Conservation (phyloP, 805 yeast genomes). For the Teunomyces panamensis region DNA sequence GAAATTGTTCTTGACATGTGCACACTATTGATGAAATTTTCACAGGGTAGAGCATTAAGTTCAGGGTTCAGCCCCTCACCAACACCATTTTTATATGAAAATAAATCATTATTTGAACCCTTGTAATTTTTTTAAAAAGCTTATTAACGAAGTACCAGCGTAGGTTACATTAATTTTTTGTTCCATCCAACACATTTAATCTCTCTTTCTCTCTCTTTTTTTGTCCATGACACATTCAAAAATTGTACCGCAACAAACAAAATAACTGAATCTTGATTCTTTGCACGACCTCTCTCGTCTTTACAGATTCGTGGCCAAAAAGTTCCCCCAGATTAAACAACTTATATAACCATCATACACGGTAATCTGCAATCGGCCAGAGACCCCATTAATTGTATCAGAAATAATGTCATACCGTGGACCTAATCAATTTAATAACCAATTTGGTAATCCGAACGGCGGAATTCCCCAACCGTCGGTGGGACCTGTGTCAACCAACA, state of each 20-base stretch:
- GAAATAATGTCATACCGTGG: conserved; percentile 42
- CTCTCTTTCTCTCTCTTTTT: not conserved
- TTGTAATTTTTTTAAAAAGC: not conserved
- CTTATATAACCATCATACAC: not conserved
- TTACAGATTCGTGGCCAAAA: not conserved
- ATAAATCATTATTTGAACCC: too few species aligned
- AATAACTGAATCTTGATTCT: not conserved
- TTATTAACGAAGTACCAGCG: too few species aligned
- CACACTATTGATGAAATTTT: not conserved
- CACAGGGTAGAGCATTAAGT: not conserved
- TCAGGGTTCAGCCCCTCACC: not conserved
- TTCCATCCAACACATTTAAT: too few species aligned
- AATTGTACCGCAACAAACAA: not conserved
- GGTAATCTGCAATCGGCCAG: not conserved
- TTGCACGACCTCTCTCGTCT: not conserved
- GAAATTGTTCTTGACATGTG: not conserved
- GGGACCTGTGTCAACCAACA: conserved; percentile 30
- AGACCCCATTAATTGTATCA: not conserved
- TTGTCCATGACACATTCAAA: not conserved
- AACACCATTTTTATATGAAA: not conserved
- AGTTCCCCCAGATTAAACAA: not conserved
- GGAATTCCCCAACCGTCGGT: conserved; percentile 21
- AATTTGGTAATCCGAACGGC: conserved; percentile 19
- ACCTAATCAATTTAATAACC: conserved; percentile 41
- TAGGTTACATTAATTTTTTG: too few species aligned